These are phyloP conservation scores for Carex scoparia DNA, from an alignment of 176 grass and related monocot species.

Conservation along the genomic window DNA sequence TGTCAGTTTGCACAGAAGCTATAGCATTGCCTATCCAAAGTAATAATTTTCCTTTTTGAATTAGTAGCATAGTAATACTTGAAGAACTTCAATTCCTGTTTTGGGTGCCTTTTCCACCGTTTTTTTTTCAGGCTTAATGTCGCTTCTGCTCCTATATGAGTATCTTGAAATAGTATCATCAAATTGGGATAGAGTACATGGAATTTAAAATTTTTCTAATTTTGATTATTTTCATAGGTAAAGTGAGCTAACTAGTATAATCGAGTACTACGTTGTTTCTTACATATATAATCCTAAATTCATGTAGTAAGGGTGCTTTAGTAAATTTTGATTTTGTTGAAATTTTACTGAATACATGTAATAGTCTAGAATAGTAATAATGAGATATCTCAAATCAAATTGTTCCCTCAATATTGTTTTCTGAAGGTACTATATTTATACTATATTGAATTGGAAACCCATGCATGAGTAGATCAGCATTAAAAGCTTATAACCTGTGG, in stretches of 20 bases:
- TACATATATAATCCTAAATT: not conserved
- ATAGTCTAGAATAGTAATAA: not conserved
- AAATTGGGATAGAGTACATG: not conserved
- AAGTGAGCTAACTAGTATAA: not conserved
- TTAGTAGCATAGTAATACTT: not conserved
- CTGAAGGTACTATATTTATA: not conserved
- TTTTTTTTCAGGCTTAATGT: not conserved
- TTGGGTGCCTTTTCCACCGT: not conserved
- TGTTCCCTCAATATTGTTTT: not conserved
- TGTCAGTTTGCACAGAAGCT: not conserved
- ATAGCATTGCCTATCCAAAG: not conserved
- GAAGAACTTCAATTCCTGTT: not conserved
- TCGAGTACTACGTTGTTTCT: not conserved
- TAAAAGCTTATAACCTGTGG: not conserved
- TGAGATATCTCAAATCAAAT: not conserved
- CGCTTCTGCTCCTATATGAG: not conserved
- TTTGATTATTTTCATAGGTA: not conserved
- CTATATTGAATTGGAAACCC: not conserved
- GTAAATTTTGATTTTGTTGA: not conserved
- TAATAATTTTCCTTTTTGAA: not conserved
- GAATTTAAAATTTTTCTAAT: slow-evolving; percentile 1
- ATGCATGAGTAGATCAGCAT: not conserved
- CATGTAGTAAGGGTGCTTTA: not conserved
- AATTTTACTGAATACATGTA: not conserved
- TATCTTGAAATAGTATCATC: slow-evolving; percentile 1